Conservation (phyloP, 2,329 filamentous ascomycete species). For the Ophiocordyceps camponoti-rufipedis region DNA sequence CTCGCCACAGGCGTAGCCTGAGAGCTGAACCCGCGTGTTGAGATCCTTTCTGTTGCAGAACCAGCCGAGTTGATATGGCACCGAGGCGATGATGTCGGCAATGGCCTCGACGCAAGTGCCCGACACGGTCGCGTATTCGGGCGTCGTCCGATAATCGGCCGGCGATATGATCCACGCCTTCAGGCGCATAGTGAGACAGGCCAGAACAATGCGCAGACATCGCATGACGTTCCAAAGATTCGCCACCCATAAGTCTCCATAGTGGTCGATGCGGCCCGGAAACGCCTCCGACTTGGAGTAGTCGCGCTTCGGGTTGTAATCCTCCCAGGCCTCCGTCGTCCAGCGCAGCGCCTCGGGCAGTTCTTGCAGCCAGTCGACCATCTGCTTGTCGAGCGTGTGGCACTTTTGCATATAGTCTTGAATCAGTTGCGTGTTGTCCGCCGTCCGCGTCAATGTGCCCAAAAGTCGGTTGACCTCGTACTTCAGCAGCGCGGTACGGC, state of each 20-base stretch:
- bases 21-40: slow-evolving; percentile 17
- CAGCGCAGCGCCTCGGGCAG: slow-evolving; percentile 29
- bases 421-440: slow-evolving; percentile 31
- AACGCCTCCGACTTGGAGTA: slow-evolving; percentile 34
- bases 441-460: slow-evolving; percentile 22
- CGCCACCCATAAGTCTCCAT: slow-evolving; percentile 37
- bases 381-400: slow-evolving; percentile 31
- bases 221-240: slow-evolving; percentile 36
- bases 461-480: slow-evolving; percentile 32
- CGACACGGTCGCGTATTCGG: slow-evolving; percentile 36
- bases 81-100: slow-evolving; percentile 37
- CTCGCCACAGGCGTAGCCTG: slow-evolving; percentile 28
- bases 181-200: slow-evolving; percentile 34
- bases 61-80: slow-evolving; percentile 42
- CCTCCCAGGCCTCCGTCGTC: slow-evolving; percentile 36
- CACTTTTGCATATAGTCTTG: slow-evolving; percentile 30
- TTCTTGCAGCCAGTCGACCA: slow-evolving; percentile 27
- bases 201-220: slow-evolving; percentile 32
- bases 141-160: slow-evolving; percentile 41
- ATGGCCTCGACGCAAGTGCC: slow-evolving; percentile 30
- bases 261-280: slow-evolving; percentile 41
- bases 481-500: slow-evolving; percentile 33
- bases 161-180: slow-evolving; percentile 41
- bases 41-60: slow-evolving; percentile 24
- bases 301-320: slow-evolving; percentile 29